These are phyloP conservation scores for Ceratocystis papillata DNA, from an alignment of 2,329 filamentous ascomycete genomes.

Conservation along the genomic window DNA sequence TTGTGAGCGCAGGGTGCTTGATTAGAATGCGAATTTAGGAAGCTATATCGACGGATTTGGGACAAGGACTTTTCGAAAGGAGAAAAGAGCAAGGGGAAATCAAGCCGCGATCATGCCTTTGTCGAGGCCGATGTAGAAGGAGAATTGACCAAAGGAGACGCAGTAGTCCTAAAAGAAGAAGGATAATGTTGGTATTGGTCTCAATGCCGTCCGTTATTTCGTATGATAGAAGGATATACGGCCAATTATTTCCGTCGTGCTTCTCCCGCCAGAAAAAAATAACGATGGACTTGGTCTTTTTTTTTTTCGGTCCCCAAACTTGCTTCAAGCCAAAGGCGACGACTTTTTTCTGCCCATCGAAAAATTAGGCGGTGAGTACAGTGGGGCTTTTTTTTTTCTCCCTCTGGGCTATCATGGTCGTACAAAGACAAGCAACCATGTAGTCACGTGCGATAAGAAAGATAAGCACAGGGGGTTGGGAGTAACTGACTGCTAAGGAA, in stretches of 20 bases:
- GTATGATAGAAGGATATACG: background rate
- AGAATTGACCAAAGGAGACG: background rate
- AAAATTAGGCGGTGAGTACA: slow-evolving; percentile 20
- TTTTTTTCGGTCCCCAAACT: slow-evolving; percentile 3
- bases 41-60: background rate
- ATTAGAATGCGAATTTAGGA: background rate
- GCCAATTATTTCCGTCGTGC: background rate
- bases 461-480: slow-evolving; percentile 1
- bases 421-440: background rate
- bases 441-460: slow-evolving; percentile 14
- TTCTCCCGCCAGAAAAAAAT: background rate
- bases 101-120: slow-evolving; percentile 14
- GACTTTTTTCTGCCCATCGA: slow-evolving; percentile 24
- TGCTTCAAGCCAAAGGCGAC: slow-evolving; percentile 14
- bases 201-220: background rate
- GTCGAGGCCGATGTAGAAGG: background rate
- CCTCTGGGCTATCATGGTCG: background rate
- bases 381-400: slow-evolving; percentile 17
- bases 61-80: background rate
- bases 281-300: background rate
- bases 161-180: background rate
- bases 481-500: background rate
- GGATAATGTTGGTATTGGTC: background rate
- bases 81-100: slow-evolving; percentile 2
- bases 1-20: background rate